A percentile compares a stretch with the other conserved stretches of the same genome.
Conservation (phyloP, 352 stramenopile species). For the Blastocystis sp. region DNA sequence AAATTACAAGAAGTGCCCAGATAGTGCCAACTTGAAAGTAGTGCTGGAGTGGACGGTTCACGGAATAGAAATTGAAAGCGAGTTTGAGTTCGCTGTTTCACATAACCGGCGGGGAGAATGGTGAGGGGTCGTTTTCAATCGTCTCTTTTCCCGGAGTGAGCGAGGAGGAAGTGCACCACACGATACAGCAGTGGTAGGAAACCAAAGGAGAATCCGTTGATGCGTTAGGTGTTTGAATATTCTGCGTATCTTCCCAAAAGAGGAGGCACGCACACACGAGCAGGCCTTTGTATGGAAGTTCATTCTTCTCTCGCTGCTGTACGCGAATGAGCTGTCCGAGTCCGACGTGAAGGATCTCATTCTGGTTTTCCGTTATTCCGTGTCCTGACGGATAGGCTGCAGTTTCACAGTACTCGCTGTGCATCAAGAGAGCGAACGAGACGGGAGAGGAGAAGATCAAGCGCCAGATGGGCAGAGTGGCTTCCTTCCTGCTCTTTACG, state of each 20-base stretch:
- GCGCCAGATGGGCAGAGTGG: background rate
- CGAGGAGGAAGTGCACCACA: slow-evolving; percentile 29
- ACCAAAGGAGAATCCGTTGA: background rate
- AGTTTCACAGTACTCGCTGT: background rate
- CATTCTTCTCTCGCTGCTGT: slow-evolving; percentile 2
- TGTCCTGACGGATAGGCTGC: background rate
- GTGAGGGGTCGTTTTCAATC: background rate
- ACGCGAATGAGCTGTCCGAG: slow-evolving; percentile 5
- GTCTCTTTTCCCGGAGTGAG: slow-evolving; percentile 47
- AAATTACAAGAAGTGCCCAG: slow-evolving; percentile 54
- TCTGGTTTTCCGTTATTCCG: background rate
- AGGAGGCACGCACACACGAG: background rate
- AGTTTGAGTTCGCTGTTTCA: slow-evolving; percentile 7
- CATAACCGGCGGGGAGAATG: background rate
- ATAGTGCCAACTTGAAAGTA: slow-evolving; percentile 36
- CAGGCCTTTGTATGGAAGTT: slow-evolving; percentile 54
- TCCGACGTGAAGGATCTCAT: slow-evolving; percentile 31
- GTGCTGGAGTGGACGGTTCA: background rate
- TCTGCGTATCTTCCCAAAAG: slow-evolving; percentile 43
- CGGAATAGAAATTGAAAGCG: slow-evolving; percentile 28
- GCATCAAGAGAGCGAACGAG: background rate
- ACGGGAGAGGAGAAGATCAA: background rate
- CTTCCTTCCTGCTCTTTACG: background rate
- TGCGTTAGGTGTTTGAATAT: slow-evolving; percentile 63
- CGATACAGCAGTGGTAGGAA: slow-evolving; percentile 37